Evolutionary conservation across 768 basidiomycete genomes (phyloP), one percentile per base, ranked within the genome.

Genomic region (Psilocybe sp.): DNA sequence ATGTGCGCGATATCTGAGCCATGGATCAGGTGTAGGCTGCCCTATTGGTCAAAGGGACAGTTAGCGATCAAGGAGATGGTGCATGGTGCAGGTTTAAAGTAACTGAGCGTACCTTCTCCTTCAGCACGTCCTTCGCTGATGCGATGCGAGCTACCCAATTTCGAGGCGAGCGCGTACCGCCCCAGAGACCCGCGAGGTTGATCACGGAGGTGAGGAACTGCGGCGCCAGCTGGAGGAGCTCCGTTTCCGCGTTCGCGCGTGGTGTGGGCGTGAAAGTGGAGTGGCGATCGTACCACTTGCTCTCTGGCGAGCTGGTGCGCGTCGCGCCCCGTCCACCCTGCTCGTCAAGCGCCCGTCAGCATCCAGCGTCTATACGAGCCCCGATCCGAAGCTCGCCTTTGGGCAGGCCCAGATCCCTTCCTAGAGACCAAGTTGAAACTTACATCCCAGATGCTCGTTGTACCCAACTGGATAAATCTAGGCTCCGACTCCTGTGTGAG

Each of bases 181-280:
- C 84, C 81, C 81, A 86, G 7, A 87, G 67, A 0, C 84, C 85
- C 7, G 75, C 67, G 20, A 87, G 77, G 56, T 85, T 78, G 32
- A 87, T 69, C 1, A 87, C 80, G 1, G 79, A 79, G 1, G 80
- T 77, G 1, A 65, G 68, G n/a, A 63, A 56, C 0, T 55, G 45
- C 0, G 69, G 63, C 4, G 72, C 70, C 13, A 82, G 59, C 0
- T 65, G 61, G 9, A 85, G 70, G 11, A 85, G 69, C 64, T 84
- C 83, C 7, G 68, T 67, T 53, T 86, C 85, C 1, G 80, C 78
- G 16, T 57, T 63, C 9, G 77, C 76, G 6, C 84, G 70, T 1
- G 71, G 65, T 34, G 76, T 78, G 5, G 56, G 53, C 31, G 65
- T 63, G 58, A 75, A 71, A 1, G 73, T 70, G 2, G 81, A 77